Conservation (phyloP, 805 yeast genomes). For the Candida chilensis region DNA sequence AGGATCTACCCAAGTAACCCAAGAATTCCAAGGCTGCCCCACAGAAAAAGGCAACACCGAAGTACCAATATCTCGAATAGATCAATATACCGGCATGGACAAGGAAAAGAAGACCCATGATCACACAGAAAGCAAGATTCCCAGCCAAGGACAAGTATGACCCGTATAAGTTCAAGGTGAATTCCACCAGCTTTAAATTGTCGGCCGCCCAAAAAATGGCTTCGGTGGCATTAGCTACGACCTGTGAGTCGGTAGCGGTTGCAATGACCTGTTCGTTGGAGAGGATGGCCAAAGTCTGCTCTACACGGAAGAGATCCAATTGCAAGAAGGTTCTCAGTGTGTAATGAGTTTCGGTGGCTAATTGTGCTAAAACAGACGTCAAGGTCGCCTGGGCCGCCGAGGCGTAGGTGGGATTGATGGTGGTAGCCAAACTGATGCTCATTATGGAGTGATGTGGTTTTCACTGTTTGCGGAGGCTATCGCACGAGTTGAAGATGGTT, state of each 20-base stretch:
- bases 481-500: too few species aligned
- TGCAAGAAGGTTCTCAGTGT: too few species aligned
- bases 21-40: conserved; percentile 54
- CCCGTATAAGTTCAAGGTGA: conserved; percentile 20
- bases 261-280: conserved; percentile 16
- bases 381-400: too few species aligned
- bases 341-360: too few species aligned
- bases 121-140: conserved; percentile 45
- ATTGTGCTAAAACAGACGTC: too few species aligned
- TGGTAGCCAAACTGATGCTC: too few species aligned
- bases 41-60: conserved; percentile 43
- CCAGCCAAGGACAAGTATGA: conserved; percentile 39
- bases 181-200: conserved; percentile 9
- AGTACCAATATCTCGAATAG: conserved; percentile 54
- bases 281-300: conserved; percentile 16
- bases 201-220: conserved; percentile 11
- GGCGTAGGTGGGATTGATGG: too few species aligned
- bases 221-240: conserved; percentile 9
- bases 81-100: conserved; percentile 32
- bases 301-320: too few species aligned
- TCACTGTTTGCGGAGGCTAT: too few species aligned
- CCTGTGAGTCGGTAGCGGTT: conserved; percentile 19
- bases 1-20: conserved; percentile 58
- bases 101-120: conserved; percentile 40
- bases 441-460: too few species aligned